Percentiles rank a stretch among this genome's conserved stretches.
phyloP scores from a whole-genome alignment of 257 asterid species.

The Forsythia suspensa region DNA sequence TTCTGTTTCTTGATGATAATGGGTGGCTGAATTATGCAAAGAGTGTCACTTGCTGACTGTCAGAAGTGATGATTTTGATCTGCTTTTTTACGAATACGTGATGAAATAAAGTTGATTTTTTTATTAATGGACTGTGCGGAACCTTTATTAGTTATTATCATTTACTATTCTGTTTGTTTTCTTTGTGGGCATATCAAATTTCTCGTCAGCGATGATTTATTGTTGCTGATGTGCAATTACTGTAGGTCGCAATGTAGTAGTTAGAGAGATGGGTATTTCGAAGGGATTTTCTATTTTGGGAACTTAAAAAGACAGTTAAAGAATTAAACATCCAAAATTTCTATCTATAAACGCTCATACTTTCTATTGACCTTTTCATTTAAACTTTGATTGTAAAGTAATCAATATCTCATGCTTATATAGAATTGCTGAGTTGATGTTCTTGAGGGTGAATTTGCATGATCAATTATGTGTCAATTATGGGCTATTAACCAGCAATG shows the following conservation, averaged over 20 bases:
- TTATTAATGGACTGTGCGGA: background rate
- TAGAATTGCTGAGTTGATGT: background rate
- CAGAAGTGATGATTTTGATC: conserved; percentile 6
- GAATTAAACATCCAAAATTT: background rate
- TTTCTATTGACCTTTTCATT: background rate
- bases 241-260: background rate
- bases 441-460: background rate
- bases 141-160: background rate
- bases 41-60: conserved; percentile 10
- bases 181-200: background rate
- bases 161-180: background rate
- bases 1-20: conserved; percentile 13
- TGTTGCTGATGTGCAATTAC: background rate
- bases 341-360: background rate
- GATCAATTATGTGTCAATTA: background rate
- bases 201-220: background rate
- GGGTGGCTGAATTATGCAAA: conserved; percentile 17
- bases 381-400: background rate
- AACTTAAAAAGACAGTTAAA: background rate
- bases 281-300: background rate
- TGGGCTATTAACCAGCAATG: background rate
- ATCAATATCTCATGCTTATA: background rate
- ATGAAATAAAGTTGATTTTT: background rate
- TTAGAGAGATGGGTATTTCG: background rate
- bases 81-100: background rate